Conservation (phyloP, 345 rosid genomes). For the Gynandropsis gynandra region DNA sequence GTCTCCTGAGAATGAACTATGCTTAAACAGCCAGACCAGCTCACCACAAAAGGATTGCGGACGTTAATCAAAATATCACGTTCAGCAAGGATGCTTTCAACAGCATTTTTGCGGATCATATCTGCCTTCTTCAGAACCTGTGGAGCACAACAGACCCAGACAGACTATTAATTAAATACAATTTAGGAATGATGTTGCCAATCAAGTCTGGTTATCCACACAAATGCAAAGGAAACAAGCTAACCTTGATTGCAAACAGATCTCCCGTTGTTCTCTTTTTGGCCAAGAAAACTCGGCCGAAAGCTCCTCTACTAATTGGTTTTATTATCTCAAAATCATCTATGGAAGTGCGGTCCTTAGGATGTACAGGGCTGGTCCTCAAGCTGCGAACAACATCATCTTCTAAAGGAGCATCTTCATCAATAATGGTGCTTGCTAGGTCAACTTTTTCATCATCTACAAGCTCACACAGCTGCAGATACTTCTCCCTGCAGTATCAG, state of each 20-base stretch:
- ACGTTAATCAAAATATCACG: slow-evolving; percentile 98
- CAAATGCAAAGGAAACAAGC: not conserved
- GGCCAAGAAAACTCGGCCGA: slow-evolving; percentile 96
- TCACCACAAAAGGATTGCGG: slow-evolving; percentile 99
- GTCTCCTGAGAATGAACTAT: slow-evolving; percentile 21
- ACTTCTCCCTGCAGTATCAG: slow-evolving; percentile 70
- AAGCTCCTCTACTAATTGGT: slow-evolving; percentile 99
- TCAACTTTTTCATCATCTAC: slow-evolving; percentile 88
- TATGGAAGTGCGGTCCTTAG: slow-evolving; percentile 90
- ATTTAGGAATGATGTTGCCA: slow-evolving; percentile 15
- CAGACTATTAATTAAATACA: slow-evolving; percentile 19
- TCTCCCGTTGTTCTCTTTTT: slow-evolving; percentile 98
- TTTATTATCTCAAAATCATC: slow-evolving; percentile 99
- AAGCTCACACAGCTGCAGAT: slow-evolving; percentile 90
- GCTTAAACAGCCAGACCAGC: slow-evolving; percentile 41
- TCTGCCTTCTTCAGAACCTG: slow-evolving; percentile 99
- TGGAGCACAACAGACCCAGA: slow-evolving; percentile 18
- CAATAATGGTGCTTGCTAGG: slow-evolving; percentile 73
- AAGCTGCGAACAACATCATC: slow-evolving; percentile 93
- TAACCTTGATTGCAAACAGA: slow-evolving; percentile 93
- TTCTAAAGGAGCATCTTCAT: slow-evolving; percentile 94
- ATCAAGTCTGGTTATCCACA: slow-evolving; percentile 7
- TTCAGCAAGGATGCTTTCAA: slow-evolving; percentile 98
- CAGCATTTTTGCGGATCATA: slow-evolving; percentile 99
- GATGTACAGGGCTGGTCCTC: slow-evolving; percentile 91